Evolutionary conservation across 768 basidiomycete species (phyloP), one percentile per base, ranked within the genome.

Genomic region (Serendipita indica): DNA sequence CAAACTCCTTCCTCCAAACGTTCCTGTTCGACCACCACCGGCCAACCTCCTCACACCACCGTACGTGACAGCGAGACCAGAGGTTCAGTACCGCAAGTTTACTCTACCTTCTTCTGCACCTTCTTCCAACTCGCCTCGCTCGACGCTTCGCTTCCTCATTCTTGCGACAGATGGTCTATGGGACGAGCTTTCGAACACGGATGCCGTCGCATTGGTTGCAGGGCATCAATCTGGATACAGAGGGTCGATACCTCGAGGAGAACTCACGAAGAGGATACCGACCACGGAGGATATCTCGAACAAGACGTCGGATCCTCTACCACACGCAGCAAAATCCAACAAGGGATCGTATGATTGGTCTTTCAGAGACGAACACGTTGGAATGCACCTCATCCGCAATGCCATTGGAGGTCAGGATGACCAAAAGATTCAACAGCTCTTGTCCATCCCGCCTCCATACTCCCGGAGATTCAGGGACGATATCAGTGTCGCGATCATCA

Each of bases 101-200:
- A 72, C 77, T 22, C 66, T 75, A 13, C 60, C 71, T 28, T 30
- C 58, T 1, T 49, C 56, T 18, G 4, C 63, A 7, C n/a, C n/a
- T n/a, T 13, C 65, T 10, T 22, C 39, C 22, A 57, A 60, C 27
- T 65, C 67, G 58, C 22, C 62, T 34, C 39, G 66, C 14, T 45
- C 64, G n/a, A 62, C 75, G 13, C 69, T 82, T 22, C 81, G 82
- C 61, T 96, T 96, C 71, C 66, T 96, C 58, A 86, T 96, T 45
- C 79, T 96, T 43, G 91, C 91, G 1, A 96, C 91, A 0, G 91
- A 96, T 63, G 78, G 78, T 62, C 74, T 90, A 18, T 90, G 85
- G 84, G 73, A 79, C 66, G 68, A 72, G 56, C 70, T 79, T 45
- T 71, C 75, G 39, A 89, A 89, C 28, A 81, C 89, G 63, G 89